Evolutionary conservation across 2,329 filamentous ascomycete species (phyloP).

Genomic region (Colletotrichum karsti): DNA sequence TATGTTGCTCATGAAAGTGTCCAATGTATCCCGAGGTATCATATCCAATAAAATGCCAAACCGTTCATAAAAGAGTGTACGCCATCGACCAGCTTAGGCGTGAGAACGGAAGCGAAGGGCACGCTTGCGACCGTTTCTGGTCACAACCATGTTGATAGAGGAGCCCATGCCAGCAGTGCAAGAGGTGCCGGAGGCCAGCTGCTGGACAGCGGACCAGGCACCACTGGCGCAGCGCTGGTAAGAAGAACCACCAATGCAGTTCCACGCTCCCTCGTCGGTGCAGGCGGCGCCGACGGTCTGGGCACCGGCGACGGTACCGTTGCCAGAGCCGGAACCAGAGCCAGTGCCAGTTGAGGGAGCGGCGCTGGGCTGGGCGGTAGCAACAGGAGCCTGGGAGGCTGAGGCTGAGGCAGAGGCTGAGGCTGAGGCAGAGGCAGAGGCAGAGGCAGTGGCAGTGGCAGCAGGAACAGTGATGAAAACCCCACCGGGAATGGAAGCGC

Average conservation of each 20-base stretch:
- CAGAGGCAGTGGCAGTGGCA: slow-evolving; percentile 28
- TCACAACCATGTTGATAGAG: slow-evolving; percentile 45
- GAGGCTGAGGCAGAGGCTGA: slow-evolving; percentile 29
- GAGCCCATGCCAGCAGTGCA: slow-evolving; percentile 53
- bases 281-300: slow-evolving; percentile 54
- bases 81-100: slow-evolving; percentile 29
- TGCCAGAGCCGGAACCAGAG: slow-evolving; percentile 6
- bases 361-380: slow-evolving; percentile 2
- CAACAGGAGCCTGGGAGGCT: slow-evolving; percentile 26
- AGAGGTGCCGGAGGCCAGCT: slow-evolving; percentile 53
- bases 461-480: slow-evolving; percentile 47
- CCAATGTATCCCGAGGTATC: slow-evolving; percentile 21
- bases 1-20: slow-evolving; percentile 5
- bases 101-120: slow-evolving; percentile 30
- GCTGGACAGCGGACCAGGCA: slow-evolving; percentile 53
- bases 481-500: slow-evolving; percentile 41
- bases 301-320: slow-evolving; percentile 35
- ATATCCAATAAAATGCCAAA: slow-evolving; percentile 22
- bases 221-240: slow-evolving; percentile 66
- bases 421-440: slow-evolving; percentile 16
- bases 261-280: slow-evolving; percentile 58
- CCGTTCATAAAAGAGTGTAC: slow-evolving; percentile 12
- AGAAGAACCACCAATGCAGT: slow-evolving; percentile 58
- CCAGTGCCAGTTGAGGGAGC: background rate
- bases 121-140: slow-evolving; percentile 37